Percentiles rank a stretch among this genome's conserved stretches.
These are phyloP conservation scores for Pulveroboletus sp. DNA, from an alignment of 768 basidiomycete genomes.

Conservation along the genomic window DNA sequence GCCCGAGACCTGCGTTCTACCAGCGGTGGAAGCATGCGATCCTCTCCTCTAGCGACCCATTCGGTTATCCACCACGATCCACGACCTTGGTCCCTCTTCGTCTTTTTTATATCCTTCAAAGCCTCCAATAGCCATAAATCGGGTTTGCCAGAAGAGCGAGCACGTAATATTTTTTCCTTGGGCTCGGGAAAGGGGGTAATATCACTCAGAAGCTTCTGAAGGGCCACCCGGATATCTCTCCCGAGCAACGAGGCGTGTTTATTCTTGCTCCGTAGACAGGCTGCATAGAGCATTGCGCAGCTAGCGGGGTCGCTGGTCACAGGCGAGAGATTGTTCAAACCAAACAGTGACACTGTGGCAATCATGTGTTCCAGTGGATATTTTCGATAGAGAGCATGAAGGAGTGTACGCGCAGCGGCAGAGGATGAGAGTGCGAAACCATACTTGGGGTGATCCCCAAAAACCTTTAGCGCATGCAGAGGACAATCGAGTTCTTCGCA, in stretches of 20 bases:
- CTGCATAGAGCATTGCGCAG: slow-evolving; percentile 51
- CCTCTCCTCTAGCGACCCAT: slow-evolving; percentile 23
- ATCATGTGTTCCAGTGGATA: slow-evolving; percentile 46
- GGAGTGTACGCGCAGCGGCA: slow-evolving; percentile 48
- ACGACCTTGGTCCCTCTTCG: slow-evolving; percentile 27
- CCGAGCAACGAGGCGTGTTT: slow-evolving; percentile 39
- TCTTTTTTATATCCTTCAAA: slow-evolving; percentile 33
- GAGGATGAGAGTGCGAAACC: slow-evolving; percentile 46
- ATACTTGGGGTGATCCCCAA: slow-evolving; percentile 60
- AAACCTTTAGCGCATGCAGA: slow-evolving; percentile 53
- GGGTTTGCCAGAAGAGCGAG: slow-evolving; percentile 30
- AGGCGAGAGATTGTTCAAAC: slow-evolving; percentile 49
- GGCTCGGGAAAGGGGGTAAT: slow-evolving; percentile 19
- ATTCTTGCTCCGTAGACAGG: slow-evolving; percentile 46
- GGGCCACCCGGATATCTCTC: slow-evolving; percentile 37
- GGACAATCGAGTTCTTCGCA: slow-evolving; percentile 56
- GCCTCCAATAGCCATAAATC: slow-evolving; percentile 36
- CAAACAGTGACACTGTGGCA: slow-evolving; percentile 49
- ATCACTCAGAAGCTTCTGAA: slow-evolving; percentile 31
- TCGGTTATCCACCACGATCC: slow-evolving; percentile 26
- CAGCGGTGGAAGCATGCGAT: slow-evolving; percentile 16
- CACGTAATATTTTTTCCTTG: slow-evolving; percentile 14
- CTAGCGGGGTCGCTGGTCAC: slow-evolving; percentile 52
- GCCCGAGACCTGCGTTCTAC: slow-evolving; percentile 14
- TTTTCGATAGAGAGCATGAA: slow-evolving; percentile 49